Base-by-base conservation (phyloP, 108 stramenopile species). In the Cylindrotheca fusiformis region DNA sequence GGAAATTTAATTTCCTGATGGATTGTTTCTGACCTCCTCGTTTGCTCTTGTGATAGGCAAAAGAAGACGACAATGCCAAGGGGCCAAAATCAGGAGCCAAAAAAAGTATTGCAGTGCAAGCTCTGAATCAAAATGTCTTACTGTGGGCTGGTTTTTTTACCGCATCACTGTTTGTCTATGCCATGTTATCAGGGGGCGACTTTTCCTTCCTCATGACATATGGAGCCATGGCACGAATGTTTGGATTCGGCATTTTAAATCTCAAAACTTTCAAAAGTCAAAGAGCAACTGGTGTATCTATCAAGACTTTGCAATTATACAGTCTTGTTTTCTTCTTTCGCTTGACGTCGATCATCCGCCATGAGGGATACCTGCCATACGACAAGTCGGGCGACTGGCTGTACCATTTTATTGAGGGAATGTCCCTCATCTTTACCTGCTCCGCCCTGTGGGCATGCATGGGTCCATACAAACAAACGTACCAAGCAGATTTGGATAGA, bases 201-300 rank as follows among this genome's bases (percentile, higher is more conserved):
- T 99, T 99, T 76, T 96, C 95, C 54, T 98, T 99, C 68, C 86
- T 99, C 28, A 93, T 99, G 94, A 97, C 97, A 1, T 97, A 96
- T 51, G 98, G 94, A 23, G 93, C 96, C 57, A 90, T 99, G 79
- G 89, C 95, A 33, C 87, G 97, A 14, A 92, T 91, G 86, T 97
- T 97, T 78, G 97, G 94, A 0, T 95, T 98, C 65, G 86, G 94
- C 14, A 93, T 98, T 69, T 71, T 96, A n/a, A 95, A 95, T 64
- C 72, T 91, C 29, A 95, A 96, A 68, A 89, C 88, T 17, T 92
- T 86, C 55, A 84, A 77, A 62, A 83, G 78, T 32, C 84, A 90
- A 64, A 64, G 91, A 50, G 96, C 91, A 18, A 81, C 91, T 2
- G 97, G 96, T 6, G 84, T 99, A 8, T 94, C 92, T 5, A 48